A percentile compares a stretch with the other conserved stretches of the same genome.
These are phyloP conservation scores for Aspergillus taichungensis DNA, from an alignment of 495 filamentous ascomycete genomes.

Conservation along the genomic window DNA sequence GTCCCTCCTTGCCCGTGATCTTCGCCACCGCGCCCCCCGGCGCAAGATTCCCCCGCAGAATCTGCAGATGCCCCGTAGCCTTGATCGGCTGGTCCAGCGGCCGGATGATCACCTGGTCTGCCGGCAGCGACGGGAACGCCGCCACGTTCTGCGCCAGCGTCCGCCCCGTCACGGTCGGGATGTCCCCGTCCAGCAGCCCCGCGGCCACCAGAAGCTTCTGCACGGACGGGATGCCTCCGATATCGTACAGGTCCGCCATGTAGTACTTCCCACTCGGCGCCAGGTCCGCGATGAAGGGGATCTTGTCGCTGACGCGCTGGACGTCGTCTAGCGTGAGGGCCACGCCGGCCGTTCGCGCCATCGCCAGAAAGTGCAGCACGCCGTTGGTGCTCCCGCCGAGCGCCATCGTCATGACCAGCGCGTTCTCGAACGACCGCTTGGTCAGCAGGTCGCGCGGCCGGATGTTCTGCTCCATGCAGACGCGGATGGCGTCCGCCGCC, in stretches of 20 bases:
- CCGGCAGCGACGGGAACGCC: conserved; percentile 68
- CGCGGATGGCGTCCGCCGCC: conserved; percentile 75
- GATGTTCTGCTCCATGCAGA: conserved; percentile 83
- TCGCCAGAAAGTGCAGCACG: conserved; percentile 89
- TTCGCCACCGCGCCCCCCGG: conserved; percentile 92
- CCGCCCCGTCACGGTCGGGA: conserved; percentile 86
- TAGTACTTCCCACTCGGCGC: conserved; percentile 80
- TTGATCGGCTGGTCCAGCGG: conserved; percentile 81
- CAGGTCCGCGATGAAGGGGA: conserved; percentile 89
- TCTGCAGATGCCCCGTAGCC: conserved; percentile 76
- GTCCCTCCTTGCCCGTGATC: conserved; percentile 94
- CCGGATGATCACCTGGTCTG: conserved; percentile 79
- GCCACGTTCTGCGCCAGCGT: conserved; percentile 84
- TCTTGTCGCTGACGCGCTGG: conserved; percentile 77
- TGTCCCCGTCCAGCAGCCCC: conserved; percentile 70
- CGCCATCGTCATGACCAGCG: conserved; percentile 86
- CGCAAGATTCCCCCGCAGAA: conserved; percentile 83
- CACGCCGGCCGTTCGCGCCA: conserved; percentile 84
- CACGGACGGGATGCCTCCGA: conserved; percentile 85
- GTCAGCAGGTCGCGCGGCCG: conserved; percentile 77
- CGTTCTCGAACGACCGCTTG: conserved; percentile 83
- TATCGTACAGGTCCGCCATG: conserved; percentile 92
- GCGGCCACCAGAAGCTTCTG: conserved; percentile 85
- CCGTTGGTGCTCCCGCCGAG: conserved; percentile 88
- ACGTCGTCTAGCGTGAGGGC: conserved; percentile 80